These are phyloP conservation scores for Mucor piriformis DNA, from an alignment of 371 early-diverging fungal genomes.

Conservation along the genomic window DNA sequence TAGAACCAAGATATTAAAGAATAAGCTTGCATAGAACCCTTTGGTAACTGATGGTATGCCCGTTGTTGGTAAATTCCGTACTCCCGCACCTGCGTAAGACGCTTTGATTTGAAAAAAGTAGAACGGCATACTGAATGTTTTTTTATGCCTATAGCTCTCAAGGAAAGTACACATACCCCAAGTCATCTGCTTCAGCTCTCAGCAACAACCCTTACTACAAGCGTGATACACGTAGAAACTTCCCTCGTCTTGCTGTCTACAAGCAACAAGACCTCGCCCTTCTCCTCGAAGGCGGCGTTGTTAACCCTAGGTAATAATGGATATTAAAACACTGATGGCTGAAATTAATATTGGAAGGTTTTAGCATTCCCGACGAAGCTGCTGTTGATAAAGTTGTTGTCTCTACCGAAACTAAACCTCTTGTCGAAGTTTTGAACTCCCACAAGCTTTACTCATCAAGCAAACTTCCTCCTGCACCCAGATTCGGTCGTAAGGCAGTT, in stretches of 20 bases:
- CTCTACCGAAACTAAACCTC: slow-evolving; percentile 38
- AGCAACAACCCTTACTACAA: slow-evolving; percentile 88
- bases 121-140: slow-evolving; percentile 1
- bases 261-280: slow-evolving; percentile 78
- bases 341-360: not conserved
- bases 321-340: not conserved
- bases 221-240: slow-evolving; percentile 89
- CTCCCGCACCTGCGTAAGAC: slow-evolving; percentile 58
- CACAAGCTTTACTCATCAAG: slow-evolving; percentile 37
- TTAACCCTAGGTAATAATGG: slow-evolving; percentile 45
- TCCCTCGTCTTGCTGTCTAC: slow-evolving; percentile 86
- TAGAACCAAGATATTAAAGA: not conserved
- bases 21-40: slow-evolving; percentile 53
- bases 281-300: slow-evolving; percentile 55
- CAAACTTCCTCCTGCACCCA: slow-evolving; percentile 45
- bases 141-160: slow-evolving; percentile 44
- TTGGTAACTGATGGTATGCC: slow-evolving; percentile 66
- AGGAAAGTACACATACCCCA: slow-evolving; percentile 57
- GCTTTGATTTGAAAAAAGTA: not conserved
- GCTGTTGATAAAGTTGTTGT: slow-evolving; percentile 21
- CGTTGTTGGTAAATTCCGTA: slow-evolving; percentile 61
- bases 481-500: slow-evolving; percentile 39
- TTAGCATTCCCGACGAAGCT: slow-evolving; percentile 34
- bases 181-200: slow-evolving; percentile 63
- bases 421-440: slow-evolving; percentile 44